A percentile compares a stretch with the other conserved stretches of the same genome.
phyloP scores from a whole-genome alignment of 2,329 filamentous ascomycete species.

The Colletotrichum abscissum region DNA sequence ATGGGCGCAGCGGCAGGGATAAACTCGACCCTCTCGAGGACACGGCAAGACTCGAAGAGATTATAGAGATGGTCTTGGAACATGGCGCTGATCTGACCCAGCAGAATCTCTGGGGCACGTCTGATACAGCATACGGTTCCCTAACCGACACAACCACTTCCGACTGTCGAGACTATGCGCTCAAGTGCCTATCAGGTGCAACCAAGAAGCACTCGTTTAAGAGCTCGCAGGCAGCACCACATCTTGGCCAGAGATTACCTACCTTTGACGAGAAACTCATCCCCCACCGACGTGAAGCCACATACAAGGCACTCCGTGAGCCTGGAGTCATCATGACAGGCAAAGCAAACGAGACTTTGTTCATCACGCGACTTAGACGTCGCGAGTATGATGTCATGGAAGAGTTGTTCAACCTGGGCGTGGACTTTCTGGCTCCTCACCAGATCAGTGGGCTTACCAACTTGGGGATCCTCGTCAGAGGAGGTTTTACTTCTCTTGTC shows the following conservation, averaged over 20 bases:
- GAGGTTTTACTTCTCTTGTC: constrained; percentile 37
- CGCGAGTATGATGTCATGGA: constrained; percentile 40
- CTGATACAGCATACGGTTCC: background rate
- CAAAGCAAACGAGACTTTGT: background rate
- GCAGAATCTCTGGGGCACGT: background rate
- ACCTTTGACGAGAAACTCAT: background rate
- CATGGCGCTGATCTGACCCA: constrained; percentile 30
- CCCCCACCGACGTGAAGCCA: background rate
- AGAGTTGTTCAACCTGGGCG: constrained; percentile 32
- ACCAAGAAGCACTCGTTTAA: background rate
- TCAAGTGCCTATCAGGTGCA: background rate
- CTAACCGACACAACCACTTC: background rate
- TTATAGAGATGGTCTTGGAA: constrained; percentile 39
- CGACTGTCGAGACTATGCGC: background rate
- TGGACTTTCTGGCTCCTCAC: constrained; percentile 25
- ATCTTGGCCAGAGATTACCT: background rate
- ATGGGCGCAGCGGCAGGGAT: background rate
- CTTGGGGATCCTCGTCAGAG: constrained; percentile 23
- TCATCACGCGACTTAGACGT: constrained; percentile 16
- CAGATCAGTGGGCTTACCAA: background rate
- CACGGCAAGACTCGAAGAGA: constrained; percentile 38
- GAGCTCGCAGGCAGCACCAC: background rate
- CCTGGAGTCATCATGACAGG: background rate
- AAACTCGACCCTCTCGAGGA: background rate
- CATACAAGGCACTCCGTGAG: constrained; percentile 28